Percentiles rank a stretch among this genome's conserved stretches.
phyloP scores from a whole-genome alignment of 306 rosid genomes.

The Spatholobus suberectus region DNA sequence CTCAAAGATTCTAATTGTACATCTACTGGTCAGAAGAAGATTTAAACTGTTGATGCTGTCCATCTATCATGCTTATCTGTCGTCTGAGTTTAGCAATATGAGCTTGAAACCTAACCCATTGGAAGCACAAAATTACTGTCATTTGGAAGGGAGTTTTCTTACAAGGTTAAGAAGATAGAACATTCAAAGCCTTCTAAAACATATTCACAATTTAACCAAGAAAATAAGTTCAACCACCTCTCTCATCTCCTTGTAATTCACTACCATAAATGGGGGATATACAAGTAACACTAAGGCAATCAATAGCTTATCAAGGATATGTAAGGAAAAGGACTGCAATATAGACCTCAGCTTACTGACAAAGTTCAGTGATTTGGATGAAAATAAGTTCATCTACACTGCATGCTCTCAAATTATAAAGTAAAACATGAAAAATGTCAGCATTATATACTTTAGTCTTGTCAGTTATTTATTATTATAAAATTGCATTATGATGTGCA shows the following conservation, averaged over 20 bases:
- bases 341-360: constrained; percentile 4
- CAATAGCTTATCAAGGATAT: background rate
- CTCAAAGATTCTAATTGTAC: constrained; percentile 38
- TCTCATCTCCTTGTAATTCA: background rate
- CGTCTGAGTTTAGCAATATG: constrained; percentile 70
- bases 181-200: constrained; percentile 20
- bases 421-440: constrained; percentile 1
- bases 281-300: constrained; percentile 6
- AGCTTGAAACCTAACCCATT: constrained; percentile 67
- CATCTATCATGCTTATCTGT: constrained; percentile 62
- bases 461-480: constrained; percentile 5
- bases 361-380: constrained; percentile 23
- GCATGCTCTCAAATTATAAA: constrained; percentile 2
- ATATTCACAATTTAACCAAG: constrained; percentile 5
- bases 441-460: background rate
- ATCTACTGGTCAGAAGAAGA: constrained; percentile 58
- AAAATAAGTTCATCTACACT: constrained; percentile 10
- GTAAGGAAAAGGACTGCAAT: constrained; percentile 12
- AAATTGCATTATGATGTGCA: constrained; percentile 14
- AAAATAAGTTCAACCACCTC: constrained; percentile 1
- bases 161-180: background rate
- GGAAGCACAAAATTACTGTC: constrained; percentile 29
- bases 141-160: constrained; percentile 1
- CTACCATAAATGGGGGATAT: constrained; percentile 1
- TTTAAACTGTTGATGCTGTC: constrained; percentile 62